These are phyloP conservation scores for Lactuca sativa DNA, from an alignment of 129 eudicot genomes.

Conservation along the genomic window DNA sequence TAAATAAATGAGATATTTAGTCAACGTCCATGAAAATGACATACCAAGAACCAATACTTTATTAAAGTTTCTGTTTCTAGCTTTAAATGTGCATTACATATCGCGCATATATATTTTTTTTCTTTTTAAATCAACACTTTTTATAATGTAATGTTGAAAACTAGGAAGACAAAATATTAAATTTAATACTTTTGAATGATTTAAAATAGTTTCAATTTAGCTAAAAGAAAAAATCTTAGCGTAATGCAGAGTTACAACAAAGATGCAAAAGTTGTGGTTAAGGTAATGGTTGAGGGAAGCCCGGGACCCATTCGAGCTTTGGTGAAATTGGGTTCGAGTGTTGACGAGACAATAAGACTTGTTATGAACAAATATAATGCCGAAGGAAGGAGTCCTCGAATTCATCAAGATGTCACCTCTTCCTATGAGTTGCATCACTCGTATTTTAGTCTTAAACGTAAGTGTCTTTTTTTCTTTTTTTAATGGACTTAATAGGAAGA, in stretches of 20 bases:
- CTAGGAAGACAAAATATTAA: too few relatives aligned
- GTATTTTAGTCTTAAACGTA: conserved; percentile 67
- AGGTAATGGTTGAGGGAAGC: conserved; percentile 79
- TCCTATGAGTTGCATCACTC: conserved; percentile 64
- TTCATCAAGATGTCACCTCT: conserved; percentile 49
- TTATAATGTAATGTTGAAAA: neutral
- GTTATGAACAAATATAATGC: conserved; percentile 57
- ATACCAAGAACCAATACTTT: neutral
- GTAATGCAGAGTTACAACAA: conserved; percentile 44
- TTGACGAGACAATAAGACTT: conserved; percentile 70
- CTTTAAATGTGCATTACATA: neutral
- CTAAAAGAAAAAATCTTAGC: too few relatives aligned
- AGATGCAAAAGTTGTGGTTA: conserved; percentile 77
- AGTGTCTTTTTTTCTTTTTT: conserved; percentile 8
- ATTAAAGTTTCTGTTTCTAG: neutral
- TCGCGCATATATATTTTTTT: neutral
- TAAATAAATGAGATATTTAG: neutral
- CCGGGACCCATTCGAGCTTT: conserved; percentile 73
- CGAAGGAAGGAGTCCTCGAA: conserved; percentile 68
- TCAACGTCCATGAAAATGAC: conserved; percentile 17
- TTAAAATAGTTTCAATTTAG: too few relatives aligned
- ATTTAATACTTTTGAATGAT: too few relatives aligned
- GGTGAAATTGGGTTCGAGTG: conserved; percentile 75
- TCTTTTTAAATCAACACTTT: neutral
- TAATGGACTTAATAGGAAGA: neutral